A percentile compares a stretch with the other conserved stretches of the same genome.
These are phyloP conservation scores for Lichenothelia convexa DNA, from an alignment of 495 filamentous ascomycete species.

Conservation along the genomic window DNA sequence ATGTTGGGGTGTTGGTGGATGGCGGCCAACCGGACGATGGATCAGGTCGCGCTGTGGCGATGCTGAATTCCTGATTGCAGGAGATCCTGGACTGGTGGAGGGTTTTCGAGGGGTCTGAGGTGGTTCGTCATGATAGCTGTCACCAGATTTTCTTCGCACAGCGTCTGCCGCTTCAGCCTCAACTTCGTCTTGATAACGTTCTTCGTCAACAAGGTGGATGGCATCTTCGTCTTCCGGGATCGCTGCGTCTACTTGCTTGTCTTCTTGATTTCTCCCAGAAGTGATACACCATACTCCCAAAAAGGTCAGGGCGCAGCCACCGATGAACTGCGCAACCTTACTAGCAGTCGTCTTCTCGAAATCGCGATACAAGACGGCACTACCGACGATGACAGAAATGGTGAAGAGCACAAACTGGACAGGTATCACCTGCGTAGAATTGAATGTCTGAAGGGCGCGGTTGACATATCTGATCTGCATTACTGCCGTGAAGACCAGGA, in stretches of 20 bases:
- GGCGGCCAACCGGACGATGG: neutral
- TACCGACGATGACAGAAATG: slow-evolving; percentile 83
- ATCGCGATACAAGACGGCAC: slow-evolving; percentile 80
- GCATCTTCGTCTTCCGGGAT: slow-evolving; percentile 31
- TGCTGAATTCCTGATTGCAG: neutral
- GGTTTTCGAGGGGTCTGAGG: neutral
- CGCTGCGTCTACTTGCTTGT: slow-evolving; percentile 29
- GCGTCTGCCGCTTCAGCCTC: slow-evolving; percentile 4
- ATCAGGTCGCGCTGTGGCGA: neutral
- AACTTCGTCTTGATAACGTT: slow-evolving; percentile 13
- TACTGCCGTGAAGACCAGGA: slow-evolving; percentile 67
- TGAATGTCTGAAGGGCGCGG: slow-evolving; percentile 81
- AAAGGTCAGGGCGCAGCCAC: slow-evolving; percentile 80
- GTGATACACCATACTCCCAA: slow-evolving; percentile 90
- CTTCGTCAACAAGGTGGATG: slow-evolving; percentile 20
- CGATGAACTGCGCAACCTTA: slow-evolving; percentile 65
- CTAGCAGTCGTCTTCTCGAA: slow-evolving; percentile 59
- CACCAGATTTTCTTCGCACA: slow-evolving; percentile 1
- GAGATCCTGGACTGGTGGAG: neutral
- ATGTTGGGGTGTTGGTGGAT: neutral
- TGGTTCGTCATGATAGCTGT: neutral
- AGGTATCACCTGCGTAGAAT: slow-evolving; percentile 92
- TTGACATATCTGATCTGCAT: slow-evolving; percentile 96
- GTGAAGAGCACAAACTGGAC: slow-evolving; percentile 96
- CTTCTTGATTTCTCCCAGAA: slow-evolving; percentile 34